Conservation (phyloP, 306 rosid genomes). For the Carpinus viminea region DNA sequence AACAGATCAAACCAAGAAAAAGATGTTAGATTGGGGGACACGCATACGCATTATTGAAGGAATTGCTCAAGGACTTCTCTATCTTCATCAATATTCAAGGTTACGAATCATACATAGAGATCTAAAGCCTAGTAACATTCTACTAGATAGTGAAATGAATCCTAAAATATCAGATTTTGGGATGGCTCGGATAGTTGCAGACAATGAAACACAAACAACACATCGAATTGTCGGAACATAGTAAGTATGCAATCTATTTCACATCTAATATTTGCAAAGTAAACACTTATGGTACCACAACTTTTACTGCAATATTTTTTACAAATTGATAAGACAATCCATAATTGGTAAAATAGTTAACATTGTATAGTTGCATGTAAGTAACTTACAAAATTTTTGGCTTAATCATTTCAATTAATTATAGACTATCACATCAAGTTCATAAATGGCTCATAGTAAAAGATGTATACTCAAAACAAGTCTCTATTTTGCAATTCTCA, state of each 20-base stretch:
- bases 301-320: no score
- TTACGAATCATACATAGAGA: background rate
- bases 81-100: slow-evolving; percentile 3
- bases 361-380: no score
- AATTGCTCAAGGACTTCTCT: background rate
- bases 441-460: no score
- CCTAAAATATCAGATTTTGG: slow-evolving; percentile 3
- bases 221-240: background rate
- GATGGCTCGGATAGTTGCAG: background rate
- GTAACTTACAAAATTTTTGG: no score
- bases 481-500: background rate
- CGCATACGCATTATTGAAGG: background rate
- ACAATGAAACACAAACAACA: background rate
- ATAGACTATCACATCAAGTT: no score
- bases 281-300: no score
- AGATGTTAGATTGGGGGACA: background rate
- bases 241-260: background rate
- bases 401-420: no score
- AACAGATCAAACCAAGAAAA: background rate
- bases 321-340: no score
- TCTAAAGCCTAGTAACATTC: background rate
- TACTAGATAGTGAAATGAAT: background rate
- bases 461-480: no score
- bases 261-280: background rate
- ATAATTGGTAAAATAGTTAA: no score